Evolutionary conservation across 2,329 filamentous ascomycete genomes (phyloP).

Genomic region (Hymenoscyphus scutula): DNA sequence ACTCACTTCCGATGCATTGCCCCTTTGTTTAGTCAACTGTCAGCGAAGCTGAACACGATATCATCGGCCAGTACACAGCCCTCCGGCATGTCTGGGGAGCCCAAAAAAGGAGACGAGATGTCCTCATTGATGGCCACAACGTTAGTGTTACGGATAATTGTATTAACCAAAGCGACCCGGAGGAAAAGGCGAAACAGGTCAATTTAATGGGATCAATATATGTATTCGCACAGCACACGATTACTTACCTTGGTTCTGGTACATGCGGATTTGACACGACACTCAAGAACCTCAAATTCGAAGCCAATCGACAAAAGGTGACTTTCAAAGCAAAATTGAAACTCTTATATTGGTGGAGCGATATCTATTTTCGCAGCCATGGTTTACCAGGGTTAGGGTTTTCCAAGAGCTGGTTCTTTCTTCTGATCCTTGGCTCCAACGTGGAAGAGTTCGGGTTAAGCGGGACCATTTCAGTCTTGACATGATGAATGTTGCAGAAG

Average conservation of each 20-base stretch:
- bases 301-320: no score
- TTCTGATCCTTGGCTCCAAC: slow-evolving; percentile 13
- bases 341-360: no score
- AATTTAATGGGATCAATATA: background rate
- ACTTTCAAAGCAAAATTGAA: no score
- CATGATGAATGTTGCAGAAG: no score
- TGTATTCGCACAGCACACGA: background rate
- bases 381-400: slow-evolving; percentile 14
- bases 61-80: background rate
- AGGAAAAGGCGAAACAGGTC: background rate
- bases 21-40: no score
- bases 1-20: no score
- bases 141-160: background rate
- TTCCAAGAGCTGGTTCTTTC: slow-evolving; percentile 15
- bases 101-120: background rate
- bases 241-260: background rate
- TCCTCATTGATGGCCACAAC: background rate
- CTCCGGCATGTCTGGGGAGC: slow-evolving; percentile 10
- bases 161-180: no score
- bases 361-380: background rate
- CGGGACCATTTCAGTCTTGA: no score
- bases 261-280: no score
- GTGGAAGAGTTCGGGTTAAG: background rate
- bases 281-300: no score
- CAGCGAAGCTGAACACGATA: no score